Conservation (phyloP, 1,284 basidiomycete species). For the Moniliella sp. region DNA sequence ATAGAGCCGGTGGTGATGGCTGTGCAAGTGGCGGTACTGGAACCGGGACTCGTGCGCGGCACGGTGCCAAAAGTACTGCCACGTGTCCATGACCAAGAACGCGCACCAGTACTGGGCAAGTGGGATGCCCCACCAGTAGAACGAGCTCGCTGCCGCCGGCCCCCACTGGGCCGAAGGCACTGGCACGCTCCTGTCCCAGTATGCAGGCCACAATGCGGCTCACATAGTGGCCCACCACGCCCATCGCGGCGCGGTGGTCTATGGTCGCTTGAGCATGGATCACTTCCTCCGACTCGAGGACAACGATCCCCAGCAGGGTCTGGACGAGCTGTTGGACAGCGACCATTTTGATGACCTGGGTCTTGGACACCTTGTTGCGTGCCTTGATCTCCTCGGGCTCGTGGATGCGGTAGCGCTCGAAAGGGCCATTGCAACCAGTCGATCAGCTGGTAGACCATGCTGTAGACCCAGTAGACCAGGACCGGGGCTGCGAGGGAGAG, state of each 20-base stretch:
- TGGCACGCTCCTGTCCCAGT: not conserved
- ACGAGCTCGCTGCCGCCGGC: conserved; percentile 43
- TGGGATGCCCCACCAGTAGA: conserved; percentile 91
- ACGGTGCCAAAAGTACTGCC: conserved; percentile 92
- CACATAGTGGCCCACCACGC: not conserved
- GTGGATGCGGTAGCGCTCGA: conserved; percentile 70
- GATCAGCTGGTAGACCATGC: conserved; percentile 57
- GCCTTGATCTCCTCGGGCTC: conserved; percentile 57
- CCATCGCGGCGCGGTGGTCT: conserved; percentile 38
- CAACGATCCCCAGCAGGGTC: conserved; percentile 51
- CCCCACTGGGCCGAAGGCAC: conserved; percentile 37
- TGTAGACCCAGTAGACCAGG: conserved; percentile 65
- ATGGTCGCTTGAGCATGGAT: conserved; percentile 16
- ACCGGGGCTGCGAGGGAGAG: conserved; percentile 56
- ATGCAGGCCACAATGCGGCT: not conserved
- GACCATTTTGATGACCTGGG: conserved; percentile 56
- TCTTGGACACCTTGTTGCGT: conserved; percentile 53
- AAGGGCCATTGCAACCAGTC: conserved; percentile 49
- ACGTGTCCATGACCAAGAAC: conserved; percentile 82
- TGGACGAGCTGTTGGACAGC: conserved; percentile 70
- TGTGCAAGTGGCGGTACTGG: conserved; percentile 77
- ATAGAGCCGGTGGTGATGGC: conserved; percentile 83
- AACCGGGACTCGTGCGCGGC: conserved; percentile 72
- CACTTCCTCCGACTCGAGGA: conserved; percentile 43
- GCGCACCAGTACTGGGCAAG: conserved; percentile 52